phyloP scores from a whole-genome alignment of 192 early-diverging fungal genomes.

The Podila epicladia region DNA sequence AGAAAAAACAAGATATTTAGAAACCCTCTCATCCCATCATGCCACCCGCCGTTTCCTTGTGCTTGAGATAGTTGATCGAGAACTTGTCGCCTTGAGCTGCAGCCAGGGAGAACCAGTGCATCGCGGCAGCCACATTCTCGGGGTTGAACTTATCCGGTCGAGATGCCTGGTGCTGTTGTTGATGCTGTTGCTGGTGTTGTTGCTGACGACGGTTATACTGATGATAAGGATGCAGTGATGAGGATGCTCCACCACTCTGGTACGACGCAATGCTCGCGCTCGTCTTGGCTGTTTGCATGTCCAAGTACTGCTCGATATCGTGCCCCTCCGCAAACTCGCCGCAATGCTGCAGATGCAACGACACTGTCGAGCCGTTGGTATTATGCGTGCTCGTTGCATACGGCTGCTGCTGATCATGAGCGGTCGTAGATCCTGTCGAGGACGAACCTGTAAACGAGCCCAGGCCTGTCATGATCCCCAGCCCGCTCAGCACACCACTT shows the following conservation, averaged over 20 bases:
- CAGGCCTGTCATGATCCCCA: constrained; percentile 4
- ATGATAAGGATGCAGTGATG: constrained; percentile 1
- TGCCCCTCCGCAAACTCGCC: constrained; percentile 40
- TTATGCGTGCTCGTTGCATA: not conserved
- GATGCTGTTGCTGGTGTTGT: constrained; percentile 12
- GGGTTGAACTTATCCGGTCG: constrained; percentile 53
- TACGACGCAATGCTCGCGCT: constrained; percentile 3
- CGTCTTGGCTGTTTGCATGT: constrained; percentile 1
- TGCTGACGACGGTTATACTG: constrained; percentile 7
- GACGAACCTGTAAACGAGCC: not conserved
- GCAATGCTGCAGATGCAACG: constrained; percentile 5
- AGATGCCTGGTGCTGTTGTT: not conserved
- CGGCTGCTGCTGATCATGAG: too few species aligned
- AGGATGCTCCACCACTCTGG: not conserved
- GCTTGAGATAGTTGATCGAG: constrained; percentile 51
- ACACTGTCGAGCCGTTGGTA: constrained; percentile 11
- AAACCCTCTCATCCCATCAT: constrained; percentile 13
- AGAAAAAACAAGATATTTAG: not conserved
- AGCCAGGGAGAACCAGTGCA: constrained; percentile 54
- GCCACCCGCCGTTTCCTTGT: constrained; percentile 46
- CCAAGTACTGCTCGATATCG: constrained; percentile 24
- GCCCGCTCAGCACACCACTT: not conserved
- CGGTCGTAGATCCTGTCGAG: not conserved
- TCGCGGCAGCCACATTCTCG: constrained; percentile 49
- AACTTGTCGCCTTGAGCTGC: constrained; percentile 53